These are phyloP conservation scores for Aspergillus chevalieri DNA, from an alignment of 2,329 filamentous ascomycete genomes.

Conservation along the genomic window DNA sequence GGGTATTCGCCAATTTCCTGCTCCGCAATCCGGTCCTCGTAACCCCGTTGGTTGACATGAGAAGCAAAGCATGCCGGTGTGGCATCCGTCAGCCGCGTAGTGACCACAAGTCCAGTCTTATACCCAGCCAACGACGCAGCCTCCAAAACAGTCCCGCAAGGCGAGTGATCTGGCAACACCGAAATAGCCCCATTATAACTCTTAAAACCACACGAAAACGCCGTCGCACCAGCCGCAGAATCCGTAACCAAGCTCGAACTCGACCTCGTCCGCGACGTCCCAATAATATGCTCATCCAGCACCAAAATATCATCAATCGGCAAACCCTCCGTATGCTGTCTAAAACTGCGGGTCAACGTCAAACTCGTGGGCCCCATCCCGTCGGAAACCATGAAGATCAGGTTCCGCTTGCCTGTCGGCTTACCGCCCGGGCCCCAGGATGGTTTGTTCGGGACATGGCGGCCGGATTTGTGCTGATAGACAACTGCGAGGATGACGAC, in stretches of 20 bases:
- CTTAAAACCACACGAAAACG: constrained; percentile 87
- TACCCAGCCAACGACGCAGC: constrained; percentile 90
- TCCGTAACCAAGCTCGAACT: constrained; percentile 84
- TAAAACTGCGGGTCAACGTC: constrained; percentile 76
- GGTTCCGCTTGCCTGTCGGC: constrained; percentile 69
- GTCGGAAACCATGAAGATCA: constrained; percentile 98
- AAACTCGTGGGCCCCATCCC: constrained; percentile 95
- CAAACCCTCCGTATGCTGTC: constrained; percentile 69
- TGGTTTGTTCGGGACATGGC: constrained; percentile 18
- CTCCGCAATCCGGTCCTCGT: constrained; percentile 85
- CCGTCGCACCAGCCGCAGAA: constrained; percentile 92
- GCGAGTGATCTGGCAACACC: constrained; percentile 73
- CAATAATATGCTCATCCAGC: constrained; percentile 84
- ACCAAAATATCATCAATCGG: constrained; percentile 68
- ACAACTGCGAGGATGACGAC: constrained; percentile 77
- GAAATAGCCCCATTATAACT: constrained; percentile 97
- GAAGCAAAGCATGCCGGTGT: constrained; percentile 93
- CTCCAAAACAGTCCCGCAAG: constrained; percentile 89
- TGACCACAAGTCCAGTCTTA: constrained; percentile 88
- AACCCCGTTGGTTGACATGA: constrained; percentile 70
- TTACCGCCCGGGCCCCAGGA: constrained; percentile 36
- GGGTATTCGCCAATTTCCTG: constrained; percentile 87
- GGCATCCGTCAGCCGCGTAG: constrained; percentile 89
- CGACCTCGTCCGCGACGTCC: constrained; percentile 79
- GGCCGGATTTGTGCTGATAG: constrained; percentile 61